Evolutionary conservation across 2,329 filamentous ascomycete genomes (phyloP), one percentile per base, ranked within the genome.

Genomic region (Arachnomyces sp.): DNA sequence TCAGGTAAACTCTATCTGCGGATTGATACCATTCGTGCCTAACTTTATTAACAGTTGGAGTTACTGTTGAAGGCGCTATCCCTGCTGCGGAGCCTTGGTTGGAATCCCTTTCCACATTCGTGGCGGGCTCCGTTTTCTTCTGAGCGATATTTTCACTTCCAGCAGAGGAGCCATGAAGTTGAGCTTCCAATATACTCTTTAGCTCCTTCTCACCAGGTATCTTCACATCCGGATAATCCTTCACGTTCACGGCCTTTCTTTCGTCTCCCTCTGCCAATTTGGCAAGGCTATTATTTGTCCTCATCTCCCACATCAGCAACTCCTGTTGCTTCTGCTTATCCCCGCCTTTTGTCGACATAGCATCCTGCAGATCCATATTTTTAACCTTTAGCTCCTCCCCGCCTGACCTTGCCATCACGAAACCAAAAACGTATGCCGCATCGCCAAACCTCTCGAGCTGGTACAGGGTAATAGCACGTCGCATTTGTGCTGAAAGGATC

Each of bases 401-500:
- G 49, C 76, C 66, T n/a, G 61, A 58, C 39, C 74, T 70, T 44
- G 67, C 68, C 31, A 57, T 54, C 11, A 80, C 71, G 21, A 73
- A 62, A n/a, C 64, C 68, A 14, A 89, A 78, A 47, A 89, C 77
- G 50, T 79, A 75, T 43, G 81, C 75, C 1, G 88, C 82, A 62
- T 95, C 83, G 3, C 82, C 87, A 52, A 80, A 86, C 39, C 77
- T 73, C 28, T 76, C 77, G 31, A 88, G 68, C 36, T 80, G 77
- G 60, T 79, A 84, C 17, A 90, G 71, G 8, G 83, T 75, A 9
- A 94, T 77, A 4, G 78, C 84, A 29, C 90, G 78, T 51, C 89
- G 79, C 53, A 92, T 78, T 54, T 95, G 86, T 2, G 86, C 82
- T n/a, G 86, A 77, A 34, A 80, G 73, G 60, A 95, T 86, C 21